Conservation (phyloP, 805 yeast species). For the Saturnispora sanitii region DNA sequence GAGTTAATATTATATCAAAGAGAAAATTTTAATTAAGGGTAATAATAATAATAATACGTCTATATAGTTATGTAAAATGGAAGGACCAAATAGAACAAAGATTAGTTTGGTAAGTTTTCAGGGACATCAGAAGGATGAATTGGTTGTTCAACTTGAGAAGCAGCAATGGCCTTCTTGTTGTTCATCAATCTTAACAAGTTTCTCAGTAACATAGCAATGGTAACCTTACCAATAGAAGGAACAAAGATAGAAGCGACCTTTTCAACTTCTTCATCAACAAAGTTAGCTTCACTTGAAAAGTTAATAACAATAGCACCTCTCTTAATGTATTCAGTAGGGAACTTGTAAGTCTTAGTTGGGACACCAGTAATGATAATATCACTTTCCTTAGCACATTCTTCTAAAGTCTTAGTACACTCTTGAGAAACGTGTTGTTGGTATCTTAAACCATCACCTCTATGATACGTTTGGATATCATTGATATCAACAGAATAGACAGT, state of each 20-base stretch:
- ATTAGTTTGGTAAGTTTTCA: slow-evolving; percentile 8
- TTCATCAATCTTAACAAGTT: slow-evolving; percentile 75
- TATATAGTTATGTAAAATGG: no score
- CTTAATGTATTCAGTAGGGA: slow-evolving; percentile 69
- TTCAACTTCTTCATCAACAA: slow-evolving; percentile 70
- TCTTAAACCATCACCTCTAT: slow-evolving; percentile 86
- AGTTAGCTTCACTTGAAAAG: slow-evolving; percentile 83
- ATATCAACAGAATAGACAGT: slow-evolving; percentile 87
- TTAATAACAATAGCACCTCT: slow-evolving; percentile 89
- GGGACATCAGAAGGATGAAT: slow-evolving; percentile 12
- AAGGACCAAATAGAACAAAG: no score
- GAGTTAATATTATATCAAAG: no score
- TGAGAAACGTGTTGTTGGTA: slow-evolving; percentile 75
- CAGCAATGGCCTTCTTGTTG: slow-evolving; percentile 35
- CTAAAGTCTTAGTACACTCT: slow-evolving; percentile 42
- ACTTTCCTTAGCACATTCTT: slow-evolving; percentile 59
- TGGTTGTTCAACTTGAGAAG: slow-evolving; percentile 12
- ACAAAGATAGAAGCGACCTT: slow-evolving; percentile 83
- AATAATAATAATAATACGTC: no score
- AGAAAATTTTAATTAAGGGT: no score
- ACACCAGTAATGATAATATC: slow-evolving; percentile 97
- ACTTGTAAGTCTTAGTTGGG: slow-evolving; percentile 73
- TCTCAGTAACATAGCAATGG: slow-evolving; percentile 88
- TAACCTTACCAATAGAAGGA: slow-evolving; percentile 93
- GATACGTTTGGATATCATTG: slow-evolving; percentile 79